These are phyloP conservation scores for Pecoramyces ruminantium DNA, from an alignment of 192 early-diverging fungal genomes.

Conservation along the genomic window DNA sequence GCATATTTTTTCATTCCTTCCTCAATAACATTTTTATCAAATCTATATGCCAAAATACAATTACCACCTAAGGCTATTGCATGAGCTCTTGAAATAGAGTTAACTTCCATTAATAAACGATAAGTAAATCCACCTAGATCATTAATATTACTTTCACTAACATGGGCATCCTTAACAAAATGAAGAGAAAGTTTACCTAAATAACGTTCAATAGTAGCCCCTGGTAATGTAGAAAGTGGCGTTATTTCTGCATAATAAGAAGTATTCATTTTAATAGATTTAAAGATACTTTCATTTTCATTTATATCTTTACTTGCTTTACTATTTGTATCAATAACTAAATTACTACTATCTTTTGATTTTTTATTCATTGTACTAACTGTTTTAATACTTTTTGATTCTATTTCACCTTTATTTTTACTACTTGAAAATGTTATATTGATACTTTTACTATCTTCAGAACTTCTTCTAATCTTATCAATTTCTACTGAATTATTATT, in stretches of 20 bases:
- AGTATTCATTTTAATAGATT: neutral
- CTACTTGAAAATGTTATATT: neutral
- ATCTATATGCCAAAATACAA: neutral
- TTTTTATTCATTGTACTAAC: neutral
- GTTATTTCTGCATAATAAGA: slow-evolving; percentile 37
- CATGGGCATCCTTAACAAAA: slow-evolving; percentile 56
- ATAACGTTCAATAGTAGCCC: slow-evolving; percentile 21
- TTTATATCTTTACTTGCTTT: neutral
- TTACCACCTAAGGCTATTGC: neutral
- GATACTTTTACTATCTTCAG: neutral
- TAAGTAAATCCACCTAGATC: neutral
- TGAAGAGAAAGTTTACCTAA: slow-evolving; percentile 60
- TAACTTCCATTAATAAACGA: neutral
- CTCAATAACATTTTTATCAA: neutral
- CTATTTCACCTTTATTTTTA: neutral
- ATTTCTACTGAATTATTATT: neutral
- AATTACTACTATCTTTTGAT: neutral
- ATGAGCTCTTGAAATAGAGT: neutral
- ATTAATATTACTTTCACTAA: neutral
- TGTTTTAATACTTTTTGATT: neutral
- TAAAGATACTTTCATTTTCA: neutral
- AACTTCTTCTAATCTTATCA: neutral
- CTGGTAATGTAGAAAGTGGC: slow-evolving; percentile 45
- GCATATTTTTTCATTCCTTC: neutral
- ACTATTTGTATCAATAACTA: neutral